phyloP scores from a whole-genome alignment of 768 basidiomycete species.

The Pleurotus giganteus region DNA sequence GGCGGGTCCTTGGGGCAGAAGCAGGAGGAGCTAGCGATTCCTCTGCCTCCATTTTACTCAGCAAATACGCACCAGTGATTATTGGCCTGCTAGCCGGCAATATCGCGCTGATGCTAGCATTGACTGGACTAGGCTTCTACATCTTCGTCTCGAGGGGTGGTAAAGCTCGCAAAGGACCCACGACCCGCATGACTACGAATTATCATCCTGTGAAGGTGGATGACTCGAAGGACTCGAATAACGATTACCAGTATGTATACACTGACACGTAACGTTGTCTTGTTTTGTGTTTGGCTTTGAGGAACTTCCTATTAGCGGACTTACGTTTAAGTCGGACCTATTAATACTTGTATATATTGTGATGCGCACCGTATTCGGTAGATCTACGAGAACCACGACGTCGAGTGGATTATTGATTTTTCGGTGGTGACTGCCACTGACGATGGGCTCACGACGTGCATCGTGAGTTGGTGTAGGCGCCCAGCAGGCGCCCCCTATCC shows the following conservation, averaged over 20 bases:
- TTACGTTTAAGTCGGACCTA: no score
- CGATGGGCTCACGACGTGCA: no score
- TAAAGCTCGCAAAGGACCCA: neutral
- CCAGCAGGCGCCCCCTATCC: no score
- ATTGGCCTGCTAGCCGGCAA: slow-evolving; percentile 1
- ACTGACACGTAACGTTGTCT: neutral
- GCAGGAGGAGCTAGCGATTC: neutral
- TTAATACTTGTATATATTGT: no score
- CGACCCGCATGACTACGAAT: neutral
- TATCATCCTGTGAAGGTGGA: slow-evolving; percentile 5
- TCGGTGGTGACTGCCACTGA: no score
- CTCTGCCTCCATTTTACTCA: neutral
- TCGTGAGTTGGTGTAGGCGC: no score
- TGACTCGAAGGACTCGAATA: neutral
- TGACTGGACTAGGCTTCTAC: slow-evolving; percentile 1
- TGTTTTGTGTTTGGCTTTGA: no score
- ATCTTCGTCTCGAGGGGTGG: slow-evolving; percentile 1
- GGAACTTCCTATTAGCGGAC: no score
- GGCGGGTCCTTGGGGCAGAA: neutral
- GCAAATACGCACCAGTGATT: slow-evolving; percentile 1
- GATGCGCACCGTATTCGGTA: no score
- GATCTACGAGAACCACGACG: no score
- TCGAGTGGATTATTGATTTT: no score
- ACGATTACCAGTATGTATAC: neutral
- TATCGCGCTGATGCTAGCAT: neutral